Percentiles rank a stretch among this genome's conserved stretches.
phyloP scores from a whole-genome alignment of 2,329 filamentous ascomycete species.

The Zopfia rhizophila region DNA sequence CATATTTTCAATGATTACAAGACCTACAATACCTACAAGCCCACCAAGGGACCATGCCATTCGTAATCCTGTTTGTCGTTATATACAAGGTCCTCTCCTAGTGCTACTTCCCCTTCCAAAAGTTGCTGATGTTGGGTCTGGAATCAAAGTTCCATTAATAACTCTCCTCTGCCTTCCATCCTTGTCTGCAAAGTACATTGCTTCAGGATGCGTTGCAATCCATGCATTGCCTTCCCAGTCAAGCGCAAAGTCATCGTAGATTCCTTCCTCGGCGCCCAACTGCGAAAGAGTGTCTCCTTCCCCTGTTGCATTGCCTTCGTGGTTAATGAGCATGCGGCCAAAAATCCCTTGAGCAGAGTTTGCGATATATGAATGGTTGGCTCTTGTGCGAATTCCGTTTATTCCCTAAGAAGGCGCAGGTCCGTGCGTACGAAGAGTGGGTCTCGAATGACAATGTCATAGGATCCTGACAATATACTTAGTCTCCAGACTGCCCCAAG shows the following conservation, averaged over 20 bases:
- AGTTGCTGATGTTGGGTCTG: slow-evolving; percentile 12
- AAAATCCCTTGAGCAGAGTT: slow-evolving; percentile 8
- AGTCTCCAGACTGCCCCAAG: slow-evolving; percentile 11
- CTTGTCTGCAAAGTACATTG: too few relatives aligned
- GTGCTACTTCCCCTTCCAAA: too few relatives aligned
- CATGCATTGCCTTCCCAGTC: slow-evolving; percentile 10
- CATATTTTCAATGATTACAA: too few relatives aligned
- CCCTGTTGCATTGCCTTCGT: slow-evolving; percentile 3
- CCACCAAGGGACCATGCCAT: too few relatives aligned
- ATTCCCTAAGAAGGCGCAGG: slow-evolving; percentile 1
- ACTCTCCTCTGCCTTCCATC: neutral
- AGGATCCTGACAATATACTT: neutral
- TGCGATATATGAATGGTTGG: slow-evolving; percentile 3
- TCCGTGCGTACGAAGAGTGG: neutral
- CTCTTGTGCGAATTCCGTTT: slow-evolving; percentile 10
- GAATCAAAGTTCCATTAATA: slow-evolving; percentile 4
- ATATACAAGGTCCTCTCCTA: too few relatives aligned
- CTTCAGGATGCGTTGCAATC: slow-evolving; percentile 6
- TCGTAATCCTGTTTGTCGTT: too few relatives aligned
- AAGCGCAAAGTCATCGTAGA: slow-evolving; percentile 17
- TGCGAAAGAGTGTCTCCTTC: neutral
- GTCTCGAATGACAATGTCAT: slow-evolving; percentile 8
- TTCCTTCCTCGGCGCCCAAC: neutral
- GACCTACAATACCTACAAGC: too few relatives aligned
- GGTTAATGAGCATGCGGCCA: slow-evolving; percentile 8